Evolutionary conservation across 345 rosid species (phyloP).

Genomic region (Gossypium sturtianum): DNA sequence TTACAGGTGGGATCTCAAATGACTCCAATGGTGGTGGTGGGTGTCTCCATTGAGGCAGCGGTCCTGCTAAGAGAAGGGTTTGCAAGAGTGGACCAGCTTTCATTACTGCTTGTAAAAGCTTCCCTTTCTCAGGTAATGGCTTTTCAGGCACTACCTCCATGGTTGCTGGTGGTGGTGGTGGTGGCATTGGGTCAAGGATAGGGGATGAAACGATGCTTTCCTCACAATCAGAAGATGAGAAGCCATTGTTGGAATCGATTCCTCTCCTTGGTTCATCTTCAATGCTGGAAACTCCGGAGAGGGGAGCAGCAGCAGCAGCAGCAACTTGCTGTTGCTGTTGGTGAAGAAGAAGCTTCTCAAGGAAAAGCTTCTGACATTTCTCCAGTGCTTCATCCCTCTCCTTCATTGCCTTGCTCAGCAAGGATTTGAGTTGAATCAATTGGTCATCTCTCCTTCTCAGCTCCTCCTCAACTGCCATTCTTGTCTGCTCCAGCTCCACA

Average conservation of each 20-base stretch:
- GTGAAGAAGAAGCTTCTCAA: slow-evolving; percentile 46
- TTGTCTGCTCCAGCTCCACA: slow-evolving; percentile 82
- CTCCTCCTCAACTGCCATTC: slow-evolving; percentile 61
- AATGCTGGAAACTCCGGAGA: slow-evolving; percentile 65
- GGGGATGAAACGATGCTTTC: slow-evolving; percentile 89
- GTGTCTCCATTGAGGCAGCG: slow-evolving; percentile 93
- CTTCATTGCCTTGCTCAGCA: slow-evolving; percentile 43
- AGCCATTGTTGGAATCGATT: slow-evolving; percentile 63
- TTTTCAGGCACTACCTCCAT: slow-evolving; percentile 44
- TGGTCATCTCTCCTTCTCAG: slow-evolving; percentile 66
- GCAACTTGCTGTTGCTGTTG: slow-evolving; percentile 18
- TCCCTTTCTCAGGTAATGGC: slow-evolving; percentile 92
- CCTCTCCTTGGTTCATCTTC: slow-evolving; percentile 77
- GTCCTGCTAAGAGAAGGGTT: slow-evolving; percentile 90
- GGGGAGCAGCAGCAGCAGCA: slow-evolving; percentile 5
- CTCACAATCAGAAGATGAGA: slow-evolving; percentile 85
- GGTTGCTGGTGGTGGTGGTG: slow-evolving; percentile 30
- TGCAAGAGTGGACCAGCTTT: slow-evolving; percentile 89
- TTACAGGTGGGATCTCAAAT: slow-evolving; percentile 90
- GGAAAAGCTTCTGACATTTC: slow-evolving; percentile 51
- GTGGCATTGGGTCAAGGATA: slow-evolving; percentile 36
- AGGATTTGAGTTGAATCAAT: slow-evolving; percentile 44
- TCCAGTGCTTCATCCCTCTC: slow-evolving; percentile 72
- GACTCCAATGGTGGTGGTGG: slow-evolving; percentile 92
- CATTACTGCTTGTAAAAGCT: slow-evolving; percentile 90